Base-by-base conservation (phyloP, 2,329 filamentous ascomycete genomes). In the Trichoderma endophyticum region DNA sequence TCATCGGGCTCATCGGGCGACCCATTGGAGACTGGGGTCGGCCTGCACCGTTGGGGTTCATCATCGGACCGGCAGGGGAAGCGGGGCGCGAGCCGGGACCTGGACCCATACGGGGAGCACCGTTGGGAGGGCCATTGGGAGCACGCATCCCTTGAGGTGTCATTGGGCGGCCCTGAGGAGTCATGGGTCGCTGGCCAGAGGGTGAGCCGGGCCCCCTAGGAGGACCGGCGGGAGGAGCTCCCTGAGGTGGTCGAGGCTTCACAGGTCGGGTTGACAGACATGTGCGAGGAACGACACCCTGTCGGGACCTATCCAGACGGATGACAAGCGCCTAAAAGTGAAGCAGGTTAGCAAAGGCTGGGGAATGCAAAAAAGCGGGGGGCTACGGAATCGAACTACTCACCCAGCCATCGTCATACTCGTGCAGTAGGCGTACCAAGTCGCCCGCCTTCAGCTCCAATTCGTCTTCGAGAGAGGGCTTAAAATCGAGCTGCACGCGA, bases 331-430 rank as follows among this genome's bases (percentile, higher is more conserved):
- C 93, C 93, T 95, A 75, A 21, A 7, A 15, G 15, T 26, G 11
- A 67, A 72, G 61, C 0, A 77, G 76, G 78, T 83, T 81, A 82
- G 80, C 75, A 60, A 8, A 63, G 26, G 30, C 15, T 8, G 21
- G 21, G 6, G 12, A 67, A 73, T 80, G 76, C 79, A 77, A 73
- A 70, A 64, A 71, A 54, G 32, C 15, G 60, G 26, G 39, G 11
- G 9, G 30, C 26, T 39, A 57, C 70, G 54, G 26, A 30, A 54
- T 39, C 4, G 18, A 61, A 18, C 7, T 71, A 87, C 92, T 88
- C 88, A 95, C 93, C 96, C 96, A 99, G 78, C 96, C 96, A 83
- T 99, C 96, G 79, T 99, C 96, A 78, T 98, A 99, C 82, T 97
- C 95, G 79, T 98, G 95, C 67, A 98, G 86, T 75, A 99, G 85